A percentile compares a stretch with the other conserved stretches of the same genome.
These are phyloP conservation scores for Moesziomyces parantarcticus DNA, from an alignment of 1,284 basidiomycete genomes.

Conservation along the genomic window DNA sequence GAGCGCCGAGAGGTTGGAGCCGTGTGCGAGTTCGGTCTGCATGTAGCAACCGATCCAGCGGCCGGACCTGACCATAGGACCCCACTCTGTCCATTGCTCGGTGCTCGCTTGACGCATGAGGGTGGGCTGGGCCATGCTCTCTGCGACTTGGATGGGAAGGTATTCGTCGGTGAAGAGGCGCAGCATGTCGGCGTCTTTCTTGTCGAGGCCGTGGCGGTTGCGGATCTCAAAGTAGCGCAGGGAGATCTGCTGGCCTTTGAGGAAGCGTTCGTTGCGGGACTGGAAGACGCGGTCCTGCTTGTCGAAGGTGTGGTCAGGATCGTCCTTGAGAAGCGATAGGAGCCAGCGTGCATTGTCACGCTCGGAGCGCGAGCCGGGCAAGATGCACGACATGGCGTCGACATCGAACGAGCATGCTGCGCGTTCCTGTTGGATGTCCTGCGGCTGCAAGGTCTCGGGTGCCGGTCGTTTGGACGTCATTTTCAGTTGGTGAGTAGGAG, in stretches of 20 bases:
- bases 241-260: constrained; percentile 50
- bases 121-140: constrained; percentile 57
- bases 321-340: constrained; percentile 43
- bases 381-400: constrained; percentile 53
- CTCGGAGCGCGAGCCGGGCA: constrained; percentile 40
- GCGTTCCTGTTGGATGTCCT: constrained; percentile 43
- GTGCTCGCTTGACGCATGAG: constrained; percentile 46
- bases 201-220: constrained; percentile 50
- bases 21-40: constrained; percentile 59
- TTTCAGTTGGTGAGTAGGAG: not conserved
- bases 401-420: constrained; percentile 47
- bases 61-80: constrained; percentile 40
- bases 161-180: constrained; percentile 57
- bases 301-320: constrained; percentile 50
- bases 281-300: constrained; percentile 52
- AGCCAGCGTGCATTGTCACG: constrained; percentile 54
- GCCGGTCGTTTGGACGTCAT: constrained; percentile 34
- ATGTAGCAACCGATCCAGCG: constrained; percentile 57
- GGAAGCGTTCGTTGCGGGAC: constrained; percentile 51
- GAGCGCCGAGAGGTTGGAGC: constrained; percentile 54
- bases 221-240: constrained; percentile 55
- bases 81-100: constrained; percentile 57
- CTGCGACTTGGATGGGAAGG: constrained; percentile 55
- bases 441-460: constrained; percentile 49
- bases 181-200: constrained; percentile 55